Evolutionary conservation across 164 flowering plant species (phyloP).

Genomic region (Vitis rotundifolia): DNA sequence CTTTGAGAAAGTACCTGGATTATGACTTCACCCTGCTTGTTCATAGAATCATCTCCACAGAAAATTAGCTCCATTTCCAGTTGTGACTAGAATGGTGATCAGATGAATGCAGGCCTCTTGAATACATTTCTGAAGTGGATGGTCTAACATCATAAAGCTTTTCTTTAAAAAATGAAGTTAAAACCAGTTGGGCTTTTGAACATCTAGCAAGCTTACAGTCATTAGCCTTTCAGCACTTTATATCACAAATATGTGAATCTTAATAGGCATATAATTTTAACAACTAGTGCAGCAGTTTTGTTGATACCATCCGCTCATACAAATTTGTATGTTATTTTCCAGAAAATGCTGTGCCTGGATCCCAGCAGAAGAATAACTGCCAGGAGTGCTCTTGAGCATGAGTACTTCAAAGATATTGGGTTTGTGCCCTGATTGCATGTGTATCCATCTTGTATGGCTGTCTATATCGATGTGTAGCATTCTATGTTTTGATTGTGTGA

Average conservation of each 20-base stretch:
- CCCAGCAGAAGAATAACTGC: constrained; percentile 93
- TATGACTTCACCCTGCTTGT: neutral
- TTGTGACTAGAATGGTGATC: neutral
- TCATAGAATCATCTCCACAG: neutral
- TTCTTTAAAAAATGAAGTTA: too few species aligned
- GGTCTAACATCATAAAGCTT: too few species aligned
- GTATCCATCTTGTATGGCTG: neutral
- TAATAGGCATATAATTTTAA: neutral
- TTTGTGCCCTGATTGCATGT: constrained; percentile 48
- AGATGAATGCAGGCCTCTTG: neutral
- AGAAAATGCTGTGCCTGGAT: constrained; percentile 96
- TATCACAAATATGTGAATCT: neutral
- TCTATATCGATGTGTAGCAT: constrained; percentile 15
- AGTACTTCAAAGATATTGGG: constrained; percentile 82
- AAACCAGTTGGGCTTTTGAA: too few species aligned
- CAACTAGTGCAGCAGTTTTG: neutral
- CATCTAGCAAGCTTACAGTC: too few species aligned
- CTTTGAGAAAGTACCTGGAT: neutral
- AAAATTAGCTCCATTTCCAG: neutral
- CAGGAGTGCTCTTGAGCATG: constrained; percentile 84
- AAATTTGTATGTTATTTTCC: constrained; percentile 10
- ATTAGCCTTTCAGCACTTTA: too few species aligned
- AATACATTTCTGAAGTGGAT: too few species aligned
- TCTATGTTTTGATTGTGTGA: too few species aligned
- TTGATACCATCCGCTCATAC: too few species aligned